These are phyloP conservation scores for Leccinum variabile DNA, from an alignment of 1,284 basidiomycete species.

Conservation along the genomic window DNA sequence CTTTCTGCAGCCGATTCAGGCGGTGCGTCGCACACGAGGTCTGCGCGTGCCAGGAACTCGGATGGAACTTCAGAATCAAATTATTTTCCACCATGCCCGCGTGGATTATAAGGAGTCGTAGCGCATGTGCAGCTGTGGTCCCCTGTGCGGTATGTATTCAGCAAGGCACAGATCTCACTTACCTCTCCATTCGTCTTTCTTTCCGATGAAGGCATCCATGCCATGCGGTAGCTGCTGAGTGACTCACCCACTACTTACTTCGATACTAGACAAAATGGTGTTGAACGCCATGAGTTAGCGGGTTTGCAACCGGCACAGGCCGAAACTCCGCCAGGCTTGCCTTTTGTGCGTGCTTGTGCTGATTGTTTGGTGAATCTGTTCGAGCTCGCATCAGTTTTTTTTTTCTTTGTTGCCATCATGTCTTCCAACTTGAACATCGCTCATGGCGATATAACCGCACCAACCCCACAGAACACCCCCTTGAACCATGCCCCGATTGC, in stretches of 20 bases:
- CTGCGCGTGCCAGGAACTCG: neutral
- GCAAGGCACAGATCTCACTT: neutral
- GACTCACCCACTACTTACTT: neutral
- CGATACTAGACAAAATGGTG: no score
- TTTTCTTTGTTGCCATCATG: conserved; percentile 40
- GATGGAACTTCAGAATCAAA: neutral
- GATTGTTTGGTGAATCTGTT: conserved; percentile 28
- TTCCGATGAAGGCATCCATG: neutral
- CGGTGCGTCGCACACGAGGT: conserved; percentile 2
- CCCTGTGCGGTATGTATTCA: neutral
- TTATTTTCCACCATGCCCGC: neutral
- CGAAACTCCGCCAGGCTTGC: conserved; percentile 36
- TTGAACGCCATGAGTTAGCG: neutral
- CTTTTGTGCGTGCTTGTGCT: conserved; percentile 24
- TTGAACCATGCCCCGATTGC: conserved; percentile 69
- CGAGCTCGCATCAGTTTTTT: conserved; percentile 20
- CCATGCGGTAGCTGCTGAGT: neutral
- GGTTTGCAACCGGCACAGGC: conserved; percentile 24
- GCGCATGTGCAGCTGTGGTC: neutral
- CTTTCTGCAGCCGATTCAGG: neutral
- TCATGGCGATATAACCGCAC: conserved; percentile 54
- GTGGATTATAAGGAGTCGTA: neutral
- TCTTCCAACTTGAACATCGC: conserved; percentile 50
- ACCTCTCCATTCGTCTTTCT: neutral
- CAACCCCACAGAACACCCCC: conserved; percentile 83